These are phyloP conservation scores for Tylopilus felleus DNA, from an alignment of 768 basidiomycete genomes.

Conservation along the genomic window DNA sequence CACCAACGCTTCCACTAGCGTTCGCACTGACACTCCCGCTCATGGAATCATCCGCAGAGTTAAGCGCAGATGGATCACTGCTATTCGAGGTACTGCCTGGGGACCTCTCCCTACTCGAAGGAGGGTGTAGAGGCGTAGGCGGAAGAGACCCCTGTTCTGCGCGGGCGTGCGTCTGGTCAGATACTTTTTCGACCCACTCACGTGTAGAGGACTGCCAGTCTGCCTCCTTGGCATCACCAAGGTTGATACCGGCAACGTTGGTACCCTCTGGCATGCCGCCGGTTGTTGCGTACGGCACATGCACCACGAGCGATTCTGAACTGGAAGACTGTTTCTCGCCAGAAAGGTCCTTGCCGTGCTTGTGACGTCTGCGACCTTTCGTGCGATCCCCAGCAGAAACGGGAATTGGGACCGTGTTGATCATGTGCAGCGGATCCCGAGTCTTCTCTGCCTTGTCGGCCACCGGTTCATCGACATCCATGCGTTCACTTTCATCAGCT, in stretches of 20 bases:
- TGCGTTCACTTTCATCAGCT: slow-evolving; percentile 11
- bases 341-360: not conserved
- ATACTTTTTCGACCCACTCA: slow-evolving; percentile 46
- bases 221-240: slow-evolving; percentile 19
- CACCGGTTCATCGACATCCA: slow-evolving; percentile 28
- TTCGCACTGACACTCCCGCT: not conserved
- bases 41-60: slow-evolving; percentile 25
- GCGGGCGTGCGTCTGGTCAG: slow-evolving; percentile 28
- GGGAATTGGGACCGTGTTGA: slow-evolving; percentile 24
- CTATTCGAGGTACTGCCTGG: slow-evolving; percentile 25
- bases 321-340: slow-evolving; percentile 11
- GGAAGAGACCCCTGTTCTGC: slow-evolving; percentile 3
- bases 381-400: slow-evolving; percentile 29
- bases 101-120: slow-evolving; percentile 19
- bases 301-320: slow-evolving; percentile 27
- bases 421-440: slow-evolving; percentile 3
- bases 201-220: slow-evolving; percentile 34
- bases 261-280: slow-evolving; percentile 15
- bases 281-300: slow-evolving; percentile 26
- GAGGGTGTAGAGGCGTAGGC: slow-evolving; percentile 4
- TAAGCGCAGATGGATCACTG: slow-evolving; percentile 22
- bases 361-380: slow-evolving; percentile 14
- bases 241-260: slow-evolving; percentile 12
- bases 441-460: not conserved
- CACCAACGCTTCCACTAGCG: slow-evolving; percentile 9